Evolutionary conservation across 208 protist genomes (phyloP), one percentile per base, ranked within the genome.

Genomic region (Trypanosoma boissoni): DNA sequence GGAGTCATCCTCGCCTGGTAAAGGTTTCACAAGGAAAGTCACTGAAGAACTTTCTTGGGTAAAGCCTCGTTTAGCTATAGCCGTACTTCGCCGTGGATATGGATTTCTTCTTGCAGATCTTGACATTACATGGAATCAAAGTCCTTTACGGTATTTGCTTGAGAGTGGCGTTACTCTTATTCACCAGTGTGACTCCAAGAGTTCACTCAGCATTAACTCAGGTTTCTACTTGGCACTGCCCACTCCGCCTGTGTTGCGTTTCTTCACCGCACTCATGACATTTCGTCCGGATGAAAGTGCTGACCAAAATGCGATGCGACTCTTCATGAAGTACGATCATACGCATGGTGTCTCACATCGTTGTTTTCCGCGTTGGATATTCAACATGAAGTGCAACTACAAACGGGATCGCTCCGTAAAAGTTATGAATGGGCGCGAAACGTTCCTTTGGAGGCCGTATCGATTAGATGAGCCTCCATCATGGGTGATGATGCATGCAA

Each of bases 361-460:
- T 4, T 74, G 68, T 53, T 37, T 74, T 3, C 62, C 54, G 3
- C 2, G 26, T 4, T 69, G 37, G 50, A 34, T 49, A 10, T 74
- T 68, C 36, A 69, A 71, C 43, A 74, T 74, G 68, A 74, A 74
- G 32, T 74, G 68, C 46, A 71, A 74, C 57, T 74, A 74, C 48
- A 74, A 74, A n/a, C 42, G 58, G 14, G 7, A 37, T 6, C 10
- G 41, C 4, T 71, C 68, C 10, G 39, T 41, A 9, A 16, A 3
- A 10, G 2, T 42, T 9, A 36, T 58, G 16, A 53, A 54, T 24
- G 63, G 63, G 8, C 8, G 20, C n/a, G 29, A 59, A 49, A 74
- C 68, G 2, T 74, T 74, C 54, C n/a, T 31, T n/a, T 74, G 68
- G 68, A 27, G 26, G 7, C 62, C 41, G 9, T 57, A 69, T 14